Evolutionary conservation across 164 flowering plant genomes (phyloP), one percentile per base, ranked within the genome.

Genomic region (Sextonia rubra): DNA sequence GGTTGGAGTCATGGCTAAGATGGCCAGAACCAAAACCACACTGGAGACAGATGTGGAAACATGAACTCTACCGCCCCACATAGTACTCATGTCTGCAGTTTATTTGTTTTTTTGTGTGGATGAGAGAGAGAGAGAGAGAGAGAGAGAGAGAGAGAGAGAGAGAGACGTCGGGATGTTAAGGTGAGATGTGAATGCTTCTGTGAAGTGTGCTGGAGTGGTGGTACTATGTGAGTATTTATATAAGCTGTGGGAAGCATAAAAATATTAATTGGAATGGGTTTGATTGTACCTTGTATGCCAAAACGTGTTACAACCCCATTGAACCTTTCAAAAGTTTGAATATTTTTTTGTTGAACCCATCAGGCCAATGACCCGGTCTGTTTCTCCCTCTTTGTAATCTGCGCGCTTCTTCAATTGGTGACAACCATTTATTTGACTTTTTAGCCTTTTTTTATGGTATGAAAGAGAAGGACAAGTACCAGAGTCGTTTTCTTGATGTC

Each of bases 171-270:
- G n/a, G 5, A 37, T 8, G 44, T 37, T 7, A 32, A 32, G 6
- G 44, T 5, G 11, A 17, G 52, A 25, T 22, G 23, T 8, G 23
- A 27, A 15, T 32, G 47, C 5, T 7, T 18, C 8, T 22, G n/a
- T 58, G 61, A 58, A 58, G n/a, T 58, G 61, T 22, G 11, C 23
- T 2, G 61, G 2, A 2, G 44, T 37, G 44, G 44, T 9, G 23
- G 22, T n/a, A 25, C 47, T 17, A 22, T 66, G 69, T 11, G 3
- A 24, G 69, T 30, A 67, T 67, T 67, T 67, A 67, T 67, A 67
- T 37, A 37, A 7, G 44, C 11, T 37, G 44, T 37, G 44, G 8
- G 44, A 37, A 37, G 44, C 11, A 37, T 37, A 37, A 37, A 20
- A 20, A 9, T 9, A 58, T 3, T 20, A 58, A 58, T 18, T n/a